Evolutionary conservation across 2,329 filamentous ascomycete genomes (phyloP).

Genomic region (Fusarium aywerte): DNA sequence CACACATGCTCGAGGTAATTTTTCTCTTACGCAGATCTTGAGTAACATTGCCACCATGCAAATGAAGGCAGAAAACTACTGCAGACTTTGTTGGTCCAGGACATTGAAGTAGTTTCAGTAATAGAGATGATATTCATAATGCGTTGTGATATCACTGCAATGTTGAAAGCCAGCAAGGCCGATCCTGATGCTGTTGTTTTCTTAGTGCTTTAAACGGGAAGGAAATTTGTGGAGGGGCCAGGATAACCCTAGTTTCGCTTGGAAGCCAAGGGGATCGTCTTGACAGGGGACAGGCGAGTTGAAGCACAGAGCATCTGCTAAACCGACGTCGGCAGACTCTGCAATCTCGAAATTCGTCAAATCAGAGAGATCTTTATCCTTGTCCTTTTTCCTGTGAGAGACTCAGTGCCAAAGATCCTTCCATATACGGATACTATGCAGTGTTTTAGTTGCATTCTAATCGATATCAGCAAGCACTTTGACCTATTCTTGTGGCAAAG

Average conservation of each 20-base stretch:
- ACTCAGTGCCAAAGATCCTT: background rate
- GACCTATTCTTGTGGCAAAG: background rate
- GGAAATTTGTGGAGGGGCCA: conserved; percentile 46
- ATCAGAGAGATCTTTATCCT: conserved; percentile 5
- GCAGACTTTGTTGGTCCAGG: conserved; percentile 14
- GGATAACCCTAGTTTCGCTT: conserved; percentile 45
- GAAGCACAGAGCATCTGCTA: conserved; percentile 47
- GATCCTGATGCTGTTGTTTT: conserved; percentile 40
- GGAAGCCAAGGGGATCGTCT: conserved; percentile 41
- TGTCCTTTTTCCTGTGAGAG: background rate
- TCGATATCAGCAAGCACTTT: background rate
- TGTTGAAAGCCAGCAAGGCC: conserved; percentile 28
- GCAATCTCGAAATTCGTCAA: conserved; percentile 21
- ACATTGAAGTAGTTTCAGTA: conserved; percentile 10
- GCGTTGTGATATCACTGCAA: conserved; percentile 29
- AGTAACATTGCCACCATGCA: conserved; percentile 31
- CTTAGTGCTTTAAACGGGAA: conserved; percentile 39
- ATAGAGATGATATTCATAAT: conserved; percentile 16
- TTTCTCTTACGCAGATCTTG: conserved; percentile 30
- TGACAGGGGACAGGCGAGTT: conserved; percentile 40
- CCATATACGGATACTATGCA: background rate
- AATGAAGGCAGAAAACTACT: conserved; percentile 1
- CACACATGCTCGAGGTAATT: conserved; percentile 37
- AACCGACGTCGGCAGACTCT: conserved; percentile 38
- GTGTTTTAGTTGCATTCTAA: background rate